Percentiles rank a stretch among this genome's conserved stretches.
Evolutionary conservation across 495 filamentous ascomycete species (phyloP).

Genomic region (Evernia prunastri): DNA sequence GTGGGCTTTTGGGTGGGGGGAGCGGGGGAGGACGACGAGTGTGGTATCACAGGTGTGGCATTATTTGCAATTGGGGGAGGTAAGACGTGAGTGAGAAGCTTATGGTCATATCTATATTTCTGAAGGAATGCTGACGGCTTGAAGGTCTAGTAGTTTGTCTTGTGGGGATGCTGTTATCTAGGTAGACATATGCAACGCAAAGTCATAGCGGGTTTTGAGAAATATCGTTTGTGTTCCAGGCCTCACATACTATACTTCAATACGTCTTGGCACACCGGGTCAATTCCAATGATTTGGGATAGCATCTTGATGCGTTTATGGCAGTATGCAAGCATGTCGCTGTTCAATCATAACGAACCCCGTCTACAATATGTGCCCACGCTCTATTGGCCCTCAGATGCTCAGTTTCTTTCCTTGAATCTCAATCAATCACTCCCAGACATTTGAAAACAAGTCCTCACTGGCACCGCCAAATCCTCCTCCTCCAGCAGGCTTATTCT

Average conservation of each 20-base stretch:
- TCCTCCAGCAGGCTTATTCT: constrained; percentile 41
- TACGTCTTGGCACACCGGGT: background rate
- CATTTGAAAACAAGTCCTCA: constrained; percentile 90
- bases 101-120: background rate
- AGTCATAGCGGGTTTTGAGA: background rate
- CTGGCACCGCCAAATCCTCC: constrained; percentile 62
- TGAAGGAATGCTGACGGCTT: background rate
- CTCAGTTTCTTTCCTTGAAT: background rate
- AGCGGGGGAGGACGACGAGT: background rate
- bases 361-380: background rate
- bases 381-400: background rate
- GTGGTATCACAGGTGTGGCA: background rate
- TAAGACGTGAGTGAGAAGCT: background rate
- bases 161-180: background rate
- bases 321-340: constrained; percentile 1
- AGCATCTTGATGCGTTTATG: background rate
- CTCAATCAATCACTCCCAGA: constrained; percentile 60
- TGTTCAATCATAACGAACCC: background rate
- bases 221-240: background rate
- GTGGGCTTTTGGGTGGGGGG: background rate
- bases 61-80: background rate
- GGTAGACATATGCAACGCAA: background rate
- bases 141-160: background rate
- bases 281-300: background rate
- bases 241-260: background rate